Percentiles rank a stretch among this genome's conserved stretches.
Conservation (phyloP, 177 flowering plant species). For the Telopea speciosissima region DNA sequence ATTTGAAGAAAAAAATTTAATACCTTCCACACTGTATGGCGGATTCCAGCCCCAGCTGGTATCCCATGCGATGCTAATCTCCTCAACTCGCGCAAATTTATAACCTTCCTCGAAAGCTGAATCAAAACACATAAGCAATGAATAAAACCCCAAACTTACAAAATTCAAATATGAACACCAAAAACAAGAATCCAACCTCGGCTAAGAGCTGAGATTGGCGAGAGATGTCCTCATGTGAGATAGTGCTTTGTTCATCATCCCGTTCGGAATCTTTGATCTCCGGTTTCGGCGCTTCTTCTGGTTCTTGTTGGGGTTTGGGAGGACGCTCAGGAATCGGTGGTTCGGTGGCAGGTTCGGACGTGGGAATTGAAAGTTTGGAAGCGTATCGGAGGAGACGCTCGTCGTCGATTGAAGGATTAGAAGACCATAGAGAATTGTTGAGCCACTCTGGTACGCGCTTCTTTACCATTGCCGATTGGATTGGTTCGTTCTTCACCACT, state of each 20-base stretch:
- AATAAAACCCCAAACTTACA: not conserved
- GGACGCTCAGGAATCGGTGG: conserved; percentile 1
- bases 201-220: conserved; percentile 62
- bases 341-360: not conserved
- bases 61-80: conserved; percentile 73
- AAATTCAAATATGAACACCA: not conserved
- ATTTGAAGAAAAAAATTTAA: not conserved
- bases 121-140: not conserved
- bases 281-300: conserved; percentile 20
- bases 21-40: conserved; percentile 93
- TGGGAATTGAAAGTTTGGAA: conserved; percentile 9
- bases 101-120: conserved; percentile 72
- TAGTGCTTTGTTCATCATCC: conserved; percentile 9
- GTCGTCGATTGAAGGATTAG: conserved; percentile 33
- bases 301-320: not conserved
- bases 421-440: conserved; percentile 82
- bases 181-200: conserved; percentile 45
- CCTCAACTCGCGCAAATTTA: conserved; percentile 66
- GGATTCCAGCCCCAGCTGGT: conserved; percentile 78
- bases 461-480: conserved; percentile 40
- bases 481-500: not conserved
- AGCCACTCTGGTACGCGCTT: conserved; percentile 91
- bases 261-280: conserved; percentile 10
- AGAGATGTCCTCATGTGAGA: conserved; percentile 52
- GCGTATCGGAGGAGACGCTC: conserved; percentile 18